Conservation (phyloP, 2,329 filamentous ascomycete genomes). For the Penicillium nordicum region DNA sequence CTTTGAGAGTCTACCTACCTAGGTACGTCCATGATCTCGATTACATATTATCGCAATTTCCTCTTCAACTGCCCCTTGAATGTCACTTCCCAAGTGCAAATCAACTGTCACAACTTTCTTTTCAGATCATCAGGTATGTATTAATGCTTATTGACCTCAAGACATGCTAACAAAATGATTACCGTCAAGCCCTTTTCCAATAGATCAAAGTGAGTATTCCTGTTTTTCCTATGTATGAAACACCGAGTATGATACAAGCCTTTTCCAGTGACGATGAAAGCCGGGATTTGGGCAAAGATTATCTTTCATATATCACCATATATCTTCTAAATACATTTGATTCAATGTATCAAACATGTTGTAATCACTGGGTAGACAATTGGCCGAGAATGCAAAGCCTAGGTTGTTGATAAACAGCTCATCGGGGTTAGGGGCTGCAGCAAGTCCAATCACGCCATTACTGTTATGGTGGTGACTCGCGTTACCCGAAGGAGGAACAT, state of each 20-base stretch:
- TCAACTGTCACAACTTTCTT: too few species aligned
- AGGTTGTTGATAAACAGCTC: conserved; percentile 20
- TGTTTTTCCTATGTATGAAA: too few species aligned
- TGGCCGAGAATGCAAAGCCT: conserved; percentile 21
- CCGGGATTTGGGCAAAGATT: background rate
- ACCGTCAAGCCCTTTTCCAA: too few species aligned
- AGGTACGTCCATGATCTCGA: background rate
- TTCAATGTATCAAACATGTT: conserved; percentile 25
- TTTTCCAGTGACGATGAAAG: too few species aligned
- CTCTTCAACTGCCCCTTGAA: background rate
- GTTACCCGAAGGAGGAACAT: background rate
- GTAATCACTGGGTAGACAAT: conserved; percentile 22
- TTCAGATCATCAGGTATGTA: too few species aligned
- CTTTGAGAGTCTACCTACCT: background rate
- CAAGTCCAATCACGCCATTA: background rate
- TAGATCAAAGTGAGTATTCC: too few species aligned
- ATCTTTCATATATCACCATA: conserved; percentile 11
- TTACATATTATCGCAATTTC: background rate
- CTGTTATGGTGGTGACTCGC: background rate
- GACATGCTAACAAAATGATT: too few species aligned
- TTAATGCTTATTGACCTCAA: too few species aligned
- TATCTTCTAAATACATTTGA: conserved; percentile 23
- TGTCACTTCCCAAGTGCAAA: background rate
- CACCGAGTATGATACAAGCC: too few species aligned
- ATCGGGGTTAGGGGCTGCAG: conserved; percentile 1